phyloP scores from a whole-genome alignment of 2,329 filamentous ascomycete species.

The Venturia nashicola region DNA sequence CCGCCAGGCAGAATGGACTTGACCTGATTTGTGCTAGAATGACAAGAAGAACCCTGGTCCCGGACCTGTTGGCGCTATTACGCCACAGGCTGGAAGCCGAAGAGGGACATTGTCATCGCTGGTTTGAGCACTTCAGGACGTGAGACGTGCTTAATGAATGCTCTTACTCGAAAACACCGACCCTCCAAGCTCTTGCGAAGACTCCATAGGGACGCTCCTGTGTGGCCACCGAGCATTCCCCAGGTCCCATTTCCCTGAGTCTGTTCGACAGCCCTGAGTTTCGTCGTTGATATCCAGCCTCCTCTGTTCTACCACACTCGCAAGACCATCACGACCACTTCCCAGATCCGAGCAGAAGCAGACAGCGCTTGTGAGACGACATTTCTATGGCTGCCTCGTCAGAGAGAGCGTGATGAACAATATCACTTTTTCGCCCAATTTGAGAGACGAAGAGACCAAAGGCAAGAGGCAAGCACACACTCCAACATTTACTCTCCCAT shows the following conservation, averaged over 20 bases:
- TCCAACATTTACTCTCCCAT: background rate
- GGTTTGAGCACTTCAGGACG: background rate
- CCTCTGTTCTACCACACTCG: background rate
- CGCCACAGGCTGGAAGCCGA: background rate
- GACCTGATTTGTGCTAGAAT: slow-evolving; percentile 1
- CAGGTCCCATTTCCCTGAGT: background rate
- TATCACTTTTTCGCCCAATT: background rate
- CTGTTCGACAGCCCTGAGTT: background rate
- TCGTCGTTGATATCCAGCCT: slow-evolving; percentile 1
- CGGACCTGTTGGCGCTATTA: background rate
- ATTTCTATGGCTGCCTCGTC: slow-evolving; percentile 1
- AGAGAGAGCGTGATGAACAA: slow-evolving; percentile 4
- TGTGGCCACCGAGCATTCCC: background rate
- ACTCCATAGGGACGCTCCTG: background rate
- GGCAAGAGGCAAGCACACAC: background rate
- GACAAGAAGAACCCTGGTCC: background rate
- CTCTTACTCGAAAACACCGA: background rate
- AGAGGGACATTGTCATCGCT: background rate
- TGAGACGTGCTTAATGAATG: background rate
- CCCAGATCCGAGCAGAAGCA: background rate
- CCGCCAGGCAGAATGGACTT: background rate
- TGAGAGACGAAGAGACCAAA: background rate
- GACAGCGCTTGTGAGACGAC: background rate
- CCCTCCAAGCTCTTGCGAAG: background rate
- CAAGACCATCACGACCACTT: background rate